A percentile compares a stretch with the other conserved stretches of the same genome.
Evolutionary conservation across 1,284 basidiomycete species (phyloP).

Genomic region (Heterobasidion parviporum): DNA sequence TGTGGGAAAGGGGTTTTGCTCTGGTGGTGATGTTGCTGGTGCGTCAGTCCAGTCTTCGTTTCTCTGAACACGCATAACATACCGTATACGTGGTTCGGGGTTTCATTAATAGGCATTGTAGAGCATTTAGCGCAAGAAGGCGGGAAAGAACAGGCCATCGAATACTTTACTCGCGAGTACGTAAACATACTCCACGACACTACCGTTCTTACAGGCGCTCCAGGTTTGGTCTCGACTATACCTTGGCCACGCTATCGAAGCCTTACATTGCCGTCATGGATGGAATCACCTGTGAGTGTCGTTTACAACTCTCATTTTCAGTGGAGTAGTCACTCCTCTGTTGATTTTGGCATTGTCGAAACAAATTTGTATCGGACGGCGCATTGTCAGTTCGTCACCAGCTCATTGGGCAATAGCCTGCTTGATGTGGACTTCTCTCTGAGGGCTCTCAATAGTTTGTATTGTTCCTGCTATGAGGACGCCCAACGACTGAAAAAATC

Average conservation of each 20-base stretch:
- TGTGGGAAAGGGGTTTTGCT: constrained; percentile 81
- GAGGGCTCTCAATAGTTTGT: too few relatives aligned
- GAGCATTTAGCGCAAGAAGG: constrained; percentile 35
- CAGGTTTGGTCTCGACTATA: constrained; percentile 87
- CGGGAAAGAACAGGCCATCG: constrained; percentile 56
- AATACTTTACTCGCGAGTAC: constrained; percentile 89
- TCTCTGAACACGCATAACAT: not conserved
- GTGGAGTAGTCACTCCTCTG: not conserved
- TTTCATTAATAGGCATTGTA: constrained; percentile 41
- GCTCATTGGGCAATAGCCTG: too few relatives aligned
- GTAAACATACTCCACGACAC: constrained; percentile 17
- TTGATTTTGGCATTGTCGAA: too few relatives aligned
- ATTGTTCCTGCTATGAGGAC: too few relatives aligned
- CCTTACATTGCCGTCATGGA: constrained; percentile 90
- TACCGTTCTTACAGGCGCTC: constrained; percentile 4
- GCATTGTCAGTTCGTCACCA: too few relatives aligned
- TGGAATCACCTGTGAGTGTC: constrained; percentile 77
- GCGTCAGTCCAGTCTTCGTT: constrained; percentile 22
- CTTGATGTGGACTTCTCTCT: too few relatives aligned
- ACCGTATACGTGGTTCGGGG: not conserved
- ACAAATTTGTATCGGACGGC: too few relatives aligned
- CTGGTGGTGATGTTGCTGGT: constrained; percentile 92
- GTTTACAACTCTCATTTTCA: not conserved
- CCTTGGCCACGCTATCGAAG: constrained; percentile 73
- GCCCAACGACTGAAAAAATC: too few relatives aligned